A percentile compares a stretch with the other conserved stretches of the same genome.
Evolutionary conservation across 1,284 basidiomycete genomes (phyloP).

Genomic region (Cutaneotrichosporon sp.): DNA sequence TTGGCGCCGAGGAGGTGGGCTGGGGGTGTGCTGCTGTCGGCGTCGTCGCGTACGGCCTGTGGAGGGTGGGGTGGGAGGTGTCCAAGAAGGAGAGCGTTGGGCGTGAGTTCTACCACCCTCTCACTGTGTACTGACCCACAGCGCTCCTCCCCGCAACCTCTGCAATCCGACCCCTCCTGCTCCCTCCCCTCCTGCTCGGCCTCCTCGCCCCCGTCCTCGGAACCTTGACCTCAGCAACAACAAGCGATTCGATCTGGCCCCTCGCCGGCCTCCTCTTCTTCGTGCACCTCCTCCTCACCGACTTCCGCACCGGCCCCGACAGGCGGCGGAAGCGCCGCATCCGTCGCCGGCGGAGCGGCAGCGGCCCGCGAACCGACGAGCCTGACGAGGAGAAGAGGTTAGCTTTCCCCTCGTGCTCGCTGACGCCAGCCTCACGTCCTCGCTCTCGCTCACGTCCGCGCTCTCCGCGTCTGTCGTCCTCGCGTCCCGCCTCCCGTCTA

Average conservation of each 20-base stretch:
- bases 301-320: constrained; percentile 60
- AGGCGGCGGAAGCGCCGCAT: constrained; percentile 27
- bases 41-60: constrained; percentile 65
- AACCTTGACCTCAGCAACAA: constrained; percentile 91
- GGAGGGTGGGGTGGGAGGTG: constrained; percentile 38
- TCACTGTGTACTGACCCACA: constrained; percentile 49
- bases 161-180: constrained; percentile 58
- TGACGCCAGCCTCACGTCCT: constrained; percentile 70
- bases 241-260: constrained; percentile 96
- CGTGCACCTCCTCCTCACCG: constrained; percentile 66
- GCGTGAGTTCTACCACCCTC: too few species aligned
- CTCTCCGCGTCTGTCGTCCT: constrained; percentile 92
- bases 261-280: constrained; percentile 69
- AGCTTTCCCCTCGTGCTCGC: not conserved
- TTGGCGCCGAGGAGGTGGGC: constrained; percentile 70
- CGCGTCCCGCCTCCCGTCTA: constrained; percentile 81
- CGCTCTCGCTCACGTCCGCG: constrained; percentile 91
- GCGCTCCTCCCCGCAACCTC: constrained; percentile 54
- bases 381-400: constrained; percentile 40
- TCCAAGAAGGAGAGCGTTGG: not conserved
- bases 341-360: constrained; percentile 19
- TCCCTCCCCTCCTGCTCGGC: constrained; percentile 84
- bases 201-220: constrained; percentile 87
- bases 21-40: constrained; percentile 69
- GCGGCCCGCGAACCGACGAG: constrained; percentile 19